Percentiles rank a stretch among this genome's conserved stretches.
Evolutionary conservation across 2,329 filamentous ascomycete genomes (phyloP).

Genomic region (Fusarium phyllophilum): DNA sequence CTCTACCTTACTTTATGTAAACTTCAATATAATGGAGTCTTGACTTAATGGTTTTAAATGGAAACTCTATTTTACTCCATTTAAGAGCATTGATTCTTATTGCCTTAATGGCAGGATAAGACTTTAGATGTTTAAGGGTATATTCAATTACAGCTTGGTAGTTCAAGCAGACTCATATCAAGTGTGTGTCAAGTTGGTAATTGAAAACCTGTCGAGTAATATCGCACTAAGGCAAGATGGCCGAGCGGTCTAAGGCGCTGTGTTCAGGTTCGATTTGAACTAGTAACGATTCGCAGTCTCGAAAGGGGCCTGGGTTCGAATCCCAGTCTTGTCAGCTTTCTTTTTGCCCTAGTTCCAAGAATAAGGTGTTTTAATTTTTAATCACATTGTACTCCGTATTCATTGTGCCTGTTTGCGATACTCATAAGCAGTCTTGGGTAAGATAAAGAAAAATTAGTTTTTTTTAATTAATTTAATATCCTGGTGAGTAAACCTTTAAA

Average conservation of each 20-base stretch:
- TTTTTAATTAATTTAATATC: not conserved
- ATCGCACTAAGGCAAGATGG: slow-evolving; percentile 8
- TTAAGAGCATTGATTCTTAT: not conserved
- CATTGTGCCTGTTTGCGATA: not conserved
- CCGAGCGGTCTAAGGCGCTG: slow-evolving; percentile 39
- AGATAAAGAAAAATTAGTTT: not conserved
- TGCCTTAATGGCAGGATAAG: not conserved
- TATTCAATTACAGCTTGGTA: not conserved
- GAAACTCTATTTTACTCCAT: not conserved
- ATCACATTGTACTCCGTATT: not conserved
- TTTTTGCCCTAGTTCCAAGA: not conserved
- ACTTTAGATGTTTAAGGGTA: not conserved
- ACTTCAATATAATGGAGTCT: not conserved
- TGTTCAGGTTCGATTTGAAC: slow-evolving; percentile 36
- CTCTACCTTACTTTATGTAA: not conserved
- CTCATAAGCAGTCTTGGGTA: not conserved
- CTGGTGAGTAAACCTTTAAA: not conserved
- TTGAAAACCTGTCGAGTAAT: rapidly evolving
- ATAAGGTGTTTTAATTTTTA: not conserved
- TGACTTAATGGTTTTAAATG: not conserved
- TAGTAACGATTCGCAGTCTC: slow-evolving; percentile 38
- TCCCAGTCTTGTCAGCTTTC: slow-evolving; percentile 31
- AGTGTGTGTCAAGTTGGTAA: not conserved
- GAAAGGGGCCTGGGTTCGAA: slow-evolving; percentile 40
- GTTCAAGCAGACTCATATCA: not conserved